These are phyloP conservation scores for Linderniella brevidens DNA, from an alignment of 257 asterid species.

Conservation along the genomic window DNA sequence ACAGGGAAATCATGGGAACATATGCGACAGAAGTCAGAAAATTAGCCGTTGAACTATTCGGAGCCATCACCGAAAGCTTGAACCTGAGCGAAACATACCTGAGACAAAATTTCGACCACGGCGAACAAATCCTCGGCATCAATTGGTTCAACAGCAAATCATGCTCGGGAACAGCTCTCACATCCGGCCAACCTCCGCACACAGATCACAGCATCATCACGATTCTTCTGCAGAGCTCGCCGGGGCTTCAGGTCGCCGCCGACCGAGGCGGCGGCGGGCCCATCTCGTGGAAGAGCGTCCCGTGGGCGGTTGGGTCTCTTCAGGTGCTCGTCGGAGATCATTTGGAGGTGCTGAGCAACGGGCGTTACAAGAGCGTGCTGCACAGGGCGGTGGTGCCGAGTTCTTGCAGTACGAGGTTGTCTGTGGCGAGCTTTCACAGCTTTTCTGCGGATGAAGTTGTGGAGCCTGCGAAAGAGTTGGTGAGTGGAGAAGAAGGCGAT, in stretches of 20 bases:
- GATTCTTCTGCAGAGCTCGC: slow-evolving; percentile 16
- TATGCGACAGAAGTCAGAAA: slow-evolving; percentile 13
- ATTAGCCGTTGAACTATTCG: slow-evolving; percentile 17
- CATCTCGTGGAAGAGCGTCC: slow-evolving; percentile 14
- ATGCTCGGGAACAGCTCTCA: not conserved
- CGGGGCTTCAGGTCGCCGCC: slow-evolving; percentile 17
- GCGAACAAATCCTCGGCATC: slow-evolving; percentile 17
- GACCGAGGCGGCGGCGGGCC: not conserved
- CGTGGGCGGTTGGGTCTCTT: slow-evolving; percentile 12
- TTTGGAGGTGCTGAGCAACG: slow-evolving; percentile 25
- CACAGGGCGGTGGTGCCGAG: slow-evolving; percentile 16
- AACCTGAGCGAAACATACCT: slow-evolving; percentile 8
- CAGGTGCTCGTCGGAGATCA: slow-evolving; percentile 22
- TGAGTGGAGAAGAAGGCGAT: slow-evolving; percentile 10
- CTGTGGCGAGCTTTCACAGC: slow-evolving; percentile 18
- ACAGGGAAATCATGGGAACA: slow-evolving; percentile 19
- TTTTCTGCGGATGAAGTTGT: slow-evolving; percentile 23
- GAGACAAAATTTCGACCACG: slow-evolving; percentile 12
- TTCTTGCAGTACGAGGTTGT: slow-evolving; percentile 15
- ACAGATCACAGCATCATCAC: slow-evolving; percentile 26
- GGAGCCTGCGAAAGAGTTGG: slow-evolving; percentile 15
- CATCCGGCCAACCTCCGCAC: slow-evolving; percentile 13
- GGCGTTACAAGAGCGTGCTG: slow-evolving; percentile 18
- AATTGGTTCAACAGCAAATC: slow-evolving; percentile 15
- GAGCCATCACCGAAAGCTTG: slow-evolving; percentile 22